Evolutionary conservation across 148 eudicot genomes (phyloP), one percentile per base, ranked within the genome.

Genomic region (Rhododendron kiyosumense): DNA sequence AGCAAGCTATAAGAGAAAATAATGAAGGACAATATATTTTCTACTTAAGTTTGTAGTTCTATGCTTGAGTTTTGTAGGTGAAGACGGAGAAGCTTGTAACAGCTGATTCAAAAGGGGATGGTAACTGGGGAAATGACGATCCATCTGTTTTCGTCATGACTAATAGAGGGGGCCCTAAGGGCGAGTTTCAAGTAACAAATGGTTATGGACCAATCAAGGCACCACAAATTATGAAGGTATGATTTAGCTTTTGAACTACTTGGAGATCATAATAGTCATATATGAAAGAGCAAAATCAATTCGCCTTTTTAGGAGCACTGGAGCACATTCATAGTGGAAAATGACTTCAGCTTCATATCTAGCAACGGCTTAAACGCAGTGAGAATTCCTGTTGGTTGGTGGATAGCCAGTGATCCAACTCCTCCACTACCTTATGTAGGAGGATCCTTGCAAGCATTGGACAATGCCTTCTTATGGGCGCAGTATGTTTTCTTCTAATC

Each of bases 341-440:
- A 88, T 8, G 88, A 88, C 77, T 88, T 88, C 84, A 83, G 45
- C 59, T 88, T 88, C 77, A 83, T 88, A 5, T 83, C 85, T 11
- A 32, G 45, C 0, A 88, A 79, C 57, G 88, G 88, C 5, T 8
- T 86, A 15, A 88, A 85, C 41, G 81, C 88, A 3, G 90, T 86
- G 63, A 85, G 86, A 86, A 85, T 88, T 17, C 90, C 86, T 18
- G 88, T 88, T 26, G 89, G 87, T 0, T 85, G 89, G 89, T 88
- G 87, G 89, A 88, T 83, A 2, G 83, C 83, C 12, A 41, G 45
- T 41, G 45, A 41, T 41, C 45, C 45, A 41, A 41, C 30, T 10
- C 90, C 90, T 2, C 84, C 88, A 4, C 75, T 41, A 84, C 90
- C 90, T 26, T 88, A 76, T 14, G 88, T 88, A 7, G 86, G 84